Evolutionary conservation across 129 eudicot species (phyloP).

Genomic region (Tanacetum coccineum): DNA sequence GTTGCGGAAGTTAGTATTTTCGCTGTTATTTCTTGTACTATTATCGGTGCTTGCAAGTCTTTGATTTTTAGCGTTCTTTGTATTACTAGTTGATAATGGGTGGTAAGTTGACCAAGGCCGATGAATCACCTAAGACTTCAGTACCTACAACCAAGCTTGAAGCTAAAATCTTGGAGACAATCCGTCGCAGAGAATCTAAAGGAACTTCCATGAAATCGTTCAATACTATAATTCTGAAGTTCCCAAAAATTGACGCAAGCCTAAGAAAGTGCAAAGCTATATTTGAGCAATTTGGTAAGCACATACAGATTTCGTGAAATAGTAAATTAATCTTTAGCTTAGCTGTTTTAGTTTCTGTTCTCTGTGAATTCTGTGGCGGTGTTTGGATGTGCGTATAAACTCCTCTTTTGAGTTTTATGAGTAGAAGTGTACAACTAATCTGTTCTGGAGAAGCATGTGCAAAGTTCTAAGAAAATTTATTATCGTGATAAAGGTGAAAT

Average conservation of each 20-base stretch:
- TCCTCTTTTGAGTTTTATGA: neutral
- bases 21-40: neutral
- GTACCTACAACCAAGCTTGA: conserved; percentile 68
- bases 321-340: neutral
- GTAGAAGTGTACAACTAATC: neutral
- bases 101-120: conserved; percentile 37
- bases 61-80: neutral
- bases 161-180: conserved; percentile 65
- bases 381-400: neutral
- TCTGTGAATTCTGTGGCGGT: neutral
- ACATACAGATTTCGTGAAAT: neutral
- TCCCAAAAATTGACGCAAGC: conserved; percentile 76
- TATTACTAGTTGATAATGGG: conserved; percentile 53
- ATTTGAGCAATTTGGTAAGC: conserved; percentile 71
- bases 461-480: neutral
- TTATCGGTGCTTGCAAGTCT: neutral
- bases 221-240: conserved; percentile 64
- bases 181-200: conserved; percentile 60
- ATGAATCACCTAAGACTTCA: conserved; percentile 41
- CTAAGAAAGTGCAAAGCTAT: conserved; percentile 69
- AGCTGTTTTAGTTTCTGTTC: neutral
- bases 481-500: neutral
- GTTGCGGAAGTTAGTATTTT: neutral
- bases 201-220: conserved; percentile 76
- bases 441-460: neutral